Percentiles rank a stretch among this genome's conserved stretches.
These are phyloP conservation scores for Beauveria rudraprayagi DNA, from an alignment of 2,329 filamentous ascomycete genomes.

Conservation along the genomic window DNA sequence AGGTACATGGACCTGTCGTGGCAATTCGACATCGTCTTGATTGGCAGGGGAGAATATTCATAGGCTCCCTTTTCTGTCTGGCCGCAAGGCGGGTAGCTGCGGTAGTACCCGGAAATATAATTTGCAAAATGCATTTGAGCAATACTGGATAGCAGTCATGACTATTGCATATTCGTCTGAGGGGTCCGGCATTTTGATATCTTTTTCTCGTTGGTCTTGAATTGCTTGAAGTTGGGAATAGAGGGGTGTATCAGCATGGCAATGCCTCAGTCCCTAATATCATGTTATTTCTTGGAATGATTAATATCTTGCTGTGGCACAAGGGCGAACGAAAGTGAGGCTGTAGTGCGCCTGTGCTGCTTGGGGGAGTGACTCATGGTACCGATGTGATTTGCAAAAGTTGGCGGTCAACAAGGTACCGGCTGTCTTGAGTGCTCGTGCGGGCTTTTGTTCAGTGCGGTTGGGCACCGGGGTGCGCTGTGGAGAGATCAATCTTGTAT, in stretches of 20 bases:
- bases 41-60: not conserved
- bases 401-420: not conserved
- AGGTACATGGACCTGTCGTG: not conserved
- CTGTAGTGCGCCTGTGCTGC: too few species aligned
- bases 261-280: not conserved
- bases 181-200: not conserved
- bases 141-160: constrained; percentile 6
- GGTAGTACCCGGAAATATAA: not conserved
- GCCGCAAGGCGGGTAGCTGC: not conserved
- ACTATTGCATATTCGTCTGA: not conserved
- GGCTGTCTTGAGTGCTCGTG: too few species aligned
- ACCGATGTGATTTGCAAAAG: not conserved
- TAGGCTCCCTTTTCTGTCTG: not conserved
- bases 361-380: not conserved
- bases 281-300: not conserved
- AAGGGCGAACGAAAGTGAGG: not conserved
- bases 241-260: not conserved
- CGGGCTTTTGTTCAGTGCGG: not conserved
- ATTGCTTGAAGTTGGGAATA: not conserved
- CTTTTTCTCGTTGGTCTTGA: not conserved
- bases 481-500: not conserved
- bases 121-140: constrained; percentile 9
- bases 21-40: not conserved
- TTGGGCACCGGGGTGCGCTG: not conserved
- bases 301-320: not conserved